Percentiles rank a stretch among this genome's conserved stretches.
phyloP scores from a whole-genome alignment of 106 monocot genomes.

The Dioscorea zingiberensis region DNA sequence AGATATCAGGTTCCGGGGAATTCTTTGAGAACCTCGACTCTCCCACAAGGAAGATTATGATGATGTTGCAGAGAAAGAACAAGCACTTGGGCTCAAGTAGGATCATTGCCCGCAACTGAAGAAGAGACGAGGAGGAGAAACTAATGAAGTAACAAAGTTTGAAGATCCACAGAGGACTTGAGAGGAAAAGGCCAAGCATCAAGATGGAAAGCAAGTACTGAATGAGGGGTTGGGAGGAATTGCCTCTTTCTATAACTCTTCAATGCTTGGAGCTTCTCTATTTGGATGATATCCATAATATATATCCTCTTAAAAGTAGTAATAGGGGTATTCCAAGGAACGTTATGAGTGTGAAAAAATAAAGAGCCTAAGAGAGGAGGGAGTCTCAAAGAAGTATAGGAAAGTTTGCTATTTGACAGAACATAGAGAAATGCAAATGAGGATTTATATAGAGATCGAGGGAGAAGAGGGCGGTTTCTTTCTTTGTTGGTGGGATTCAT shows the following conservation, averaged over 20 bases:
- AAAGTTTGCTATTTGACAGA: background rate
- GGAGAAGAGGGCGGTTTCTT: background rate
- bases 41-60: constrained; percentile 36
- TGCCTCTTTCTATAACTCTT: constrained; percentile 31
- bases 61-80: constrained; percentile 43
- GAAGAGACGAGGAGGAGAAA: constrained; percentile 24
- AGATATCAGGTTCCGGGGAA: constrained; percentile 16
- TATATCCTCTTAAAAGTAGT: background rate
- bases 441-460: constrained; percentile 9
- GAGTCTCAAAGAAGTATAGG: background rate
- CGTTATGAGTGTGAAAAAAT: background rate
- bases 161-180: constrained; percentile 35
- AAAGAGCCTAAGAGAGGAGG: background rate
- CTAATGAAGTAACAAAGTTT: constrained; percentile 6
- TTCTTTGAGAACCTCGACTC: constrained; percentile 29
- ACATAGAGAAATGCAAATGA: constrained; percentile 14
- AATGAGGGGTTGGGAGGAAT: constrained; percentile 21
- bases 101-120: background rate
- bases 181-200: constrained; percentile 33
- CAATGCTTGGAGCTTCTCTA: constrained; percentile 44
- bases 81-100: constrained; percentile 26
- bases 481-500: constrained; percentile 5
- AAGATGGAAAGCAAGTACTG: constrained; percentile 10
- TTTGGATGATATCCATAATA: constrained; percentile 23
- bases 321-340: background rate